A percentile compares a stretch with the other conserved stretches of the same genome.
Conservation (phyloP, 2,329 filamentous ascomycete species). For the Ascochyta clinopodiicola region DNA sequence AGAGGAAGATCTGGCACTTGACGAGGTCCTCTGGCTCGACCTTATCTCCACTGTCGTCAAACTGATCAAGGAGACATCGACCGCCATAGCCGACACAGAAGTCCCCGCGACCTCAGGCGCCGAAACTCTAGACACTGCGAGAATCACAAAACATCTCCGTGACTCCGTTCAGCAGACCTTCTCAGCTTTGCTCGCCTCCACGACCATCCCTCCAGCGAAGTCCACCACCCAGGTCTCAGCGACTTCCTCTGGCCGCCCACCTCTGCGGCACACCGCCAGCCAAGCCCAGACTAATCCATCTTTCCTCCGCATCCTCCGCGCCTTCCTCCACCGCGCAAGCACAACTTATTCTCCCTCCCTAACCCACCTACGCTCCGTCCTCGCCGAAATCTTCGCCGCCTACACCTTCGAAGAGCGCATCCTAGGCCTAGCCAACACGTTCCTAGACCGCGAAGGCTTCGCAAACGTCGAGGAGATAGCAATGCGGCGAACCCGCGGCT, state of each 20-base stretch:
- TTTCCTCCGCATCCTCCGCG: conserved; percentile 86
- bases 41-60: conserved; percentile 68
- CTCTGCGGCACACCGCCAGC: conserved; percentile 28
- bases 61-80: conserved; percentile 55
- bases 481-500: conserved; percentile 79
- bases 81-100: conserved; percentile 56
- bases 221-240: conserved; percentile 27
- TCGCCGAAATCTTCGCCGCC: conserved; percentile 89
- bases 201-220: conserved; percentile 49
- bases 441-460: conserved; percentile 89
- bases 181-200: conserved; percentile 80
- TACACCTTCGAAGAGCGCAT: conserved; percentile 96
- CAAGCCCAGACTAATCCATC: conserved; percentile 63
- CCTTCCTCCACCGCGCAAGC: conserved; percentile 84
- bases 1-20: conserved; percentile 64
- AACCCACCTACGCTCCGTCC: conserved; percentile 82
- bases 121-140: conserved; percentile 60
- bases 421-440: conserved; percentile 79
- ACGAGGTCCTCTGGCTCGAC: conserved; percentile 71
- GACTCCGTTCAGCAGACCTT: conserved; percentile 88
- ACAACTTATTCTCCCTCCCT: conserved; percentile 78
- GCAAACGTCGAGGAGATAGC: conserved; percentile 78
- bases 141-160: conserved; percentile 72
- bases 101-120: conserved; percentile 28
- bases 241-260: conserved; percentile 22